Evolutionary conservation across 129 eudicot species (phyloP), one percentile per base, ranked within the genome.

Genomic region (Flaveria robusta): DNA sequence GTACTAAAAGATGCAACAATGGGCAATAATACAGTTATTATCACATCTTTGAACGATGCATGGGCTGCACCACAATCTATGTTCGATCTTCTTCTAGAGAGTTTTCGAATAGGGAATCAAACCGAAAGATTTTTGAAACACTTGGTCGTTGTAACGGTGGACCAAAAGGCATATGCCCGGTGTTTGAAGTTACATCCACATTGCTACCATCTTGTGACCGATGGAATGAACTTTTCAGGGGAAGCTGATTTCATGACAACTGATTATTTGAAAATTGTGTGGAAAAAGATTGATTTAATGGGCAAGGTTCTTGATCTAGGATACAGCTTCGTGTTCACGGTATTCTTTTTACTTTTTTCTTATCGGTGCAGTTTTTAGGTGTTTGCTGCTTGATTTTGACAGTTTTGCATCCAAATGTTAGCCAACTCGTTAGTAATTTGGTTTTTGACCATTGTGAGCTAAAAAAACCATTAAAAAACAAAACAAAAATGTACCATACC

Each of bases 311-410:
- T 87, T 58, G 67, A 76, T 6, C 63, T 87, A n/a, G 88, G 91
- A 49, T 87, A 87, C 63, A 87, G 76, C 72, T 84, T 87, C 71
- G 64, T 87, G 69, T 84, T 83, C 76, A 84, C 91, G 88, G 91
- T 87, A 86, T 8, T 7, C 34, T 37, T 18, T 20, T 23, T 5
- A 47, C 4, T 7, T 6, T 7, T 7, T 58, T 58, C 14, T 58
- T 19, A 18, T 9, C 22, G 9, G 5, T 18, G 1, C 2, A 58
- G 31, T 23, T 58, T 22, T 58, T 1, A 16, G 24, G 11, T 49
- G 5, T 16, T 49, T 49, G 16, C 1, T 4, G n/a, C 5, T 0
- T 2, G 13, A 9, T 43, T 9, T 43, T 43, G 13, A 1, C 39
- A 34, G 39, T 34, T 34, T 34, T 34, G 39, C 39, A 34, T 34